A percentile compares a stretch with the other conserved stretches of the same genome.
Evolutionary conservation across 192 early-diverging fungal species (phyloP).

Genomic region (Podila horticola): DNA sequence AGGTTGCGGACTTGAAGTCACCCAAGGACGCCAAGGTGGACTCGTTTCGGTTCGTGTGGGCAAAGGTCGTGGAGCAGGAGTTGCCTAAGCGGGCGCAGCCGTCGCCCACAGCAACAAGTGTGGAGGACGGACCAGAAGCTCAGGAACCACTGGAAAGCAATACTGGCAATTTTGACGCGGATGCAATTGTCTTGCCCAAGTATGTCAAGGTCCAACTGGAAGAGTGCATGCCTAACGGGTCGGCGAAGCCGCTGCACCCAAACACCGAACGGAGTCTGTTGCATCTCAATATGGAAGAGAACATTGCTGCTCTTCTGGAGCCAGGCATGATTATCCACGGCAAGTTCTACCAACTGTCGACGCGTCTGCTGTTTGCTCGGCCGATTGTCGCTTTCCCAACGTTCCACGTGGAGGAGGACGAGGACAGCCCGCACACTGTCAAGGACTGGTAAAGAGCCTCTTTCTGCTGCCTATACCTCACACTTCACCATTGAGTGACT

Average conservation of each 20-base stretch:
- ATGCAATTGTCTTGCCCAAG: neutral
- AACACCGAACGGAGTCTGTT: neutral
- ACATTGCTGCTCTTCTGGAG: constrained; percentile 6
- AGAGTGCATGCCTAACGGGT: neutral
- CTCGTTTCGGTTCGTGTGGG: neutral
- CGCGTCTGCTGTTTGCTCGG: constrained; percentile 20
- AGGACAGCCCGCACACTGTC: neutral
- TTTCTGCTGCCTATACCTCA: too few relatives aligned
- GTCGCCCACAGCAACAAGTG: too few relatives aligned
- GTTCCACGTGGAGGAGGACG: constrained; percentile 21
- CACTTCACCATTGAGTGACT: too few relatives aligned
- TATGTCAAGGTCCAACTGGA: neutral
- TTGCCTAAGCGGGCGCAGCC: neutral
- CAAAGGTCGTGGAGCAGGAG: constrained; percentile 1
- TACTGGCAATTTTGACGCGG: neutral
- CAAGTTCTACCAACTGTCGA: constrained; percentile 29
- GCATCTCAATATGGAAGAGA: constrained; percentile 1
- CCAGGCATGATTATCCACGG: constrained; percentile 17
- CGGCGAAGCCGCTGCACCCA: constrained; percentile 1
- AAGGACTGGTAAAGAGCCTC: neutral
- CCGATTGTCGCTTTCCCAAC: constrained; percentile 20
- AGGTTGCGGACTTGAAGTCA: neutral
- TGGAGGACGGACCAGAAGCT: too few relatives aligned
- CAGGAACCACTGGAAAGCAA: neutral
- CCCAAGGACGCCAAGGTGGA: constrained; percentile 1